Conservation (phyloP, 2,329 filamentous ascomycete species). For the Apiospora phragmitis region DNA sequence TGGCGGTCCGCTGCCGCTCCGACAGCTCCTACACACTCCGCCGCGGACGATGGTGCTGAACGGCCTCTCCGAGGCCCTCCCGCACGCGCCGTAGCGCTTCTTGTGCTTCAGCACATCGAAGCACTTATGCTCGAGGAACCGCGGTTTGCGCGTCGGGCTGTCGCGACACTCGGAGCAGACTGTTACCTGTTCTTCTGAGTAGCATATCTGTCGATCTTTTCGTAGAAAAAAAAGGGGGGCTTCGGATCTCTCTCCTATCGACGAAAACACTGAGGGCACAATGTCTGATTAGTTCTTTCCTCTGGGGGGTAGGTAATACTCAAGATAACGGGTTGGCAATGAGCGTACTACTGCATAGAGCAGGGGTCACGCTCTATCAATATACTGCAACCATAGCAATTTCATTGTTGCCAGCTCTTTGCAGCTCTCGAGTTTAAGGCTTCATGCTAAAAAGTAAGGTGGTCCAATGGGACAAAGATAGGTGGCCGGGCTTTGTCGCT, state of each 20-base stretch:
- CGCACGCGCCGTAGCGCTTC: neutral
- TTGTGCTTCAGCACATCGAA: neutral
- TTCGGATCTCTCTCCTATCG: neutral
- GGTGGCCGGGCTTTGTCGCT: neutral
- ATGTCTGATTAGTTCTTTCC: neutral
- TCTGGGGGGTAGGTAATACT: neutral
- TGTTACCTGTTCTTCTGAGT: neutral
- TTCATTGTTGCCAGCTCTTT: neutral
- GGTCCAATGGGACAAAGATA: neutral
- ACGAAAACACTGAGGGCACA: neutral
- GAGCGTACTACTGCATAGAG: neutral
- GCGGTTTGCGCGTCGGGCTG: neutral
- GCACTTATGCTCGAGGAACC: neutral
- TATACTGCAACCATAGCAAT: neutral
- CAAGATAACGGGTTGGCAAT: neutral
- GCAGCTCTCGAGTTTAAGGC: neutral
- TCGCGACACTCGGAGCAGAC: neutral
- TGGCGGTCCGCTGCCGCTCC: neutral
- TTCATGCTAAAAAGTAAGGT: neutral
- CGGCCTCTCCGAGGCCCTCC: neutral
- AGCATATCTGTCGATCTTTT: neutral
- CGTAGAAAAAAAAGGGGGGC: no score
- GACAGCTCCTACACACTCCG: neutral
- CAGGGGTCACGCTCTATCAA: neutral
- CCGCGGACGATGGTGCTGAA: neutral